Conservation (phyloP, 805 yeast genomes). For the Limtongozyma cylindracea region DNA sequence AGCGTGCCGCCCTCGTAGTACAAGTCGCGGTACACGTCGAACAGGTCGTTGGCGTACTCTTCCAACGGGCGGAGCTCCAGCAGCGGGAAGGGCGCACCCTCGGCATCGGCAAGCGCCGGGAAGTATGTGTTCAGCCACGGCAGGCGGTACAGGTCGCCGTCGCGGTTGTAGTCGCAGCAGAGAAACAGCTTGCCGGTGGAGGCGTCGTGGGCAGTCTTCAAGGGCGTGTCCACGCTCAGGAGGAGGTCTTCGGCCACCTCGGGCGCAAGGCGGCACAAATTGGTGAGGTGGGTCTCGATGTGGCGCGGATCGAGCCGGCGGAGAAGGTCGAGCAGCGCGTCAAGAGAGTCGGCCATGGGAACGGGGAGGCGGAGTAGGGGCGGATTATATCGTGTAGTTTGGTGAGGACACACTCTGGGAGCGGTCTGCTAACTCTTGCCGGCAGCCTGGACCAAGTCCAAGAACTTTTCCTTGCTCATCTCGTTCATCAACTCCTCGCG, state of each 20-base stretch:
- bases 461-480: slow-evolving; percentile 68
- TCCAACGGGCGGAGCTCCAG: slow-evolving; percentile 46
- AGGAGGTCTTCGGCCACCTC: slow-evolving; percentile 70
- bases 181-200: slow-evolving; percentile 41
- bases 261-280: slow-evolving; percentile 20
- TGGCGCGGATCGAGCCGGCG: slow-evolving; percentile 52
- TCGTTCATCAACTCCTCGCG: slow-evolving; percentile 41
- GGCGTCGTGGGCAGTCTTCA: slow-evolving; percentile 23
- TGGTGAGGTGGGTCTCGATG: slow-evolving; percentile 15
- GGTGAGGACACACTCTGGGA: too few relatives aligned
- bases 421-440: too few relatives aligned
- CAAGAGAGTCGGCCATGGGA: too few relatives aligned
- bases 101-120: slow-evolving; percentile 15
- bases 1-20: slow-evolving; percentile 91
- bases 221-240: slow-evolving; percentile 72
- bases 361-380: too few relatives aligned
- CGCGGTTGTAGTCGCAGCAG: slow-evolving; percentile 87
- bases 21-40: slow-evolving; percentile 78
- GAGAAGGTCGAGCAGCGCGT: slow-evolving; percentile 56
- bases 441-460: slow-evolving; percentile 69
- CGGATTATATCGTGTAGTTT: too few relatives aligned
- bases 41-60: slow-evolving; percentile 63
- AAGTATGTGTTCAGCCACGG: slow-evolving; percentile 73
- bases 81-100: slow-evolving; percentile 52
- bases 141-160: slow-evolving; percentile 75